These are phyloP conservation scores for Bretschneidera sinensis DNA, from an alignment of 345 rosid genomes.

Conservation along the genomic window DNA sequence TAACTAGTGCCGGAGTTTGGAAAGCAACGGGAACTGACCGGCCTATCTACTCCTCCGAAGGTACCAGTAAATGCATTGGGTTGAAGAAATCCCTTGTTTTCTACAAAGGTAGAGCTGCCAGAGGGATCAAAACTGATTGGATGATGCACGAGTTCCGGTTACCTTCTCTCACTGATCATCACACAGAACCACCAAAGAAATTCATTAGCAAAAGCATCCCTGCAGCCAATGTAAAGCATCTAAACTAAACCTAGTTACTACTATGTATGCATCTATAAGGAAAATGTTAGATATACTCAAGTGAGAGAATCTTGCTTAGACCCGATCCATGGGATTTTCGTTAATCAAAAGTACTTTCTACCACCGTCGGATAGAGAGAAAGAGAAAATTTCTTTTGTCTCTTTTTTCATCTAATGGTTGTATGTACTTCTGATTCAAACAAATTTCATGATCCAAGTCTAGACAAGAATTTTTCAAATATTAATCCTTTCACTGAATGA, in stretches of 20 bases:
- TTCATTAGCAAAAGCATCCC: constrained; percentile 49
- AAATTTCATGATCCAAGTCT: no score
- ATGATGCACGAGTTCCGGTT: constrained; percentile 98
- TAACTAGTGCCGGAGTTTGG: constrained; percentile 88
- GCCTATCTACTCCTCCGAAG: constrained; percentile 77
- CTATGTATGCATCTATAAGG: background rate
- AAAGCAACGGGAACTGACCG: constrained; percentile 94
- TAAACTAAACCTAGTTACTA: background rate
- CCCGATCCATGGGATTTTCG: no score
- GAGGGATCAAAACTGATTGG: constrained; percentile 92
- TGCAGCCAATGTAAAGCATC: constrained; percentile 47
- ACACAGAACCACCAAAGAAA: constrained; percentile 34
- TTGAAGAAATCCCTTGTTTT: constrained; percentile 90
- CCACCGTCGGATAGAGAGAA: constrained; percentile 9
- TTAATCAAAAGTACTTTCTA: background rate
- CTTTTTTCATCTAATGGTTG: no score
- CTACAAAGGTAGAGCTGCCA: constrained; percentile 87
- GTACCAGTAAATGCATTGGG: constrained; percentile 75
- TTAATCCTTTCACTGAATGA: no score
- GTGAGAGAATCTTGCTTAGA: no score
- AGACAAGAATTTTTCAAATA: no score
- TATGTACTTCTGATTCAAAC: no score
- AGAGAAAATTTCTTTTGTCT: background rate
- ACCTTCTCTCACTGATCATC: constrained; percentile 56
- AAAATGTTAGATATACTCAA: no score